These are phyloP conservation scores for Aspergillus transmontanensis DNA, from an alignment of 2,329 filamentous ascomycete species.

Conservation along the genomic window DNA sequence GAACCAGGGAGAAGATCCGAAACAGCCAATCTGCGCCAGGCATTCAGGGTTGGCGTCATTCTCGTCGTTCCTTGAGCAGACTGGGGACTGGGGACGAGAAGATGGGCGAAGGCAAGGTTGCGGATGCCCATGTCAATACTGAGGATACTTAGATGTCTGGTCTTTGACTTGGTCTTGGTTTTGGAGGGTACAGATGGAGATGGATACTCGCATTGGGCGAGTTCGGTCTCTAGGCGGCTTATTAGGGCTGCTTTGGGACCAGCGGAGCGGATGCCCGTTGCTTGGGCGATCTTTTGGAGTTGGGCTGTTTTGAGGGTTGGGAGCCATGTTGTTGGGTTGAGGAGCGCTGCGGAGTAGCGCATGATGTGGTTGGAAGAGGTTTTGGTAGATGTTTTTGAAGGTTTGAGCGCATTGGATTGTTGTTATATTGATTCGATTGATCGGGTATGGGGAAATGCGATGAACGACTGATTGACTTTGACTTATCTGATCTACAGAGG, in stretches of 20 bases:
- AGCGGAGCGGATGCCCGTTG: slow-evolving; percentile 60
- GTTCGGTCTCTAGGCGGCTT: slow-evolving; percentile 48
- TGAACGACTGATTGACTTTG: too few relatives aligned
- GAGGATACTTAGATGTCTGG: slow-evolving; percentile 54
- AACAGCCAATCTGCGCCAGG: slow-evolving; percentile 47
- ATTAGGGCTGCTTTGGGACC: slow-evolving; percentile 63
- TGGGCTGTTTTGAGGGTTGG: slow-evolving; percentile 52
- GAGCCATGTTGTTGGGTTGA: slow-evolving; percentile 32
- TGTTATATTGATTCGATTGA: too few relatives aligned
- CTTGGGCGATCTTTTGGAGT: slow-evolving; percentile 61
- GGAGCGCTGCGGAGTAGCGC: slow-evolving; percentile 11
- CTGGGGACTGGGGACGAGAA: slow-evolving; percentile 41
- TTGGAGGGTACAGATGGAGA: neutral
- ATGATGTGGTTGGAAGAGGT: slow-evolving; percentile 2
- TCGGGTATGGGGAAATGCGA: too few relatives aligned
- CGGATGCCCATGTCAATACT: slow-evolving; percentile 85
- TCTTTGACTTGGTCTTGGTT: neutral
- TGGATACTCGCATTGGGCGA: slow-evolving; percentile 11
- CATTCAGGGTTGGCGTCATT: slow-evolving; percentile 32
- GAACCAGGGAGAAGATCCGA: slow-evolving; percentile 19
- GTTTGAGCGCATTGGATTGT: too few relatives aligned
- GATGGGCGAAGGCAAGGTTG: slow-evolving; percentile 74
- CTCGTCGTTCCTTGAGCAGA: neutral
- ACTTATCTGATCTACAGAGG: too few relatives aligned
- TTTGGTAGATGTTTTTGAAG: too few relatives aligned